phyloP scores from a whole-genome alignment of 1,139 yeast genomes.

The Diutina pseudorugosa region DNA sequence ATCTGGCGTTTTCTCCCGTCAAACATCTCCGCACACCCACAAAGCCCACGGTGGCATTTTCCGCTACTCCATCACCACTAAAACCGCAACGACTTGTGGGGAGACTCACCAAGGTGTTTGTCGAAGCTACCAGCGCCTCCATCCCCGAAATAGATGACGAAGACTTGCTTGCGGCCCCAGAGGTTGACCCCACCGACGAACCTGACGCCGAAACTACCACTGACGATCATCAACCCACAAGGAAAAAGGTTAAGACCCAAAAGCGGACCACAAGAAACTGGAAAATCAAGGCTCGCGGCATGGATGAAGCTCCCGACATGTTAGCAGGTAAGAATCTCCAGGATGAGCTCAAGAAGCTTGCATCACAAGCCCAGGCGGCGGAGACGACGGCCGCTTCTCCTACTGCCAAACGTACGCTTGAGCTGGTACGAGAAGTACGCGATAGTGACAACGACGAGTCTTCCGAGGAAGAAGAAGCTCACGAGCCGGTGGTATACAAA shows the following conservation, averaged over 20 bases:
- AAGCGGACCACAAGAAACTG: constrained; percentile 56
- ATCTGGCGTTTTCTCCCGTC: constrained; percentile 5
- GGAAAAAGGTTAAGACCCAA: constrained; percentile 31
- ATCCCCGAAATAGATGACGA: constrained; percentile 12
- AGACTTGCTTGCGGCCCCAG: constrained; percentile 7
- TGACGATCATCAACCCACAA: constrained; percentile 12
- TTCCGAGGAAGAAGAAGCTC: constrained; percentile 8
- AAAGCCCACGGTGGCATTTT: constrained; percentile 14
- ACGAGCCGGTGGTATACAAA: constrained; percentile 6
- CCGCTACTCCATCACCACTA: constrained; percentile 35
- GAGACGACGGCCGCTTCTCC: not conserved
- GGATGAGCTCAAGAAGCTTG: constrained; percentile 20
- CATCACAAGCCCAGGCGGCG: constrained; percentile 5
- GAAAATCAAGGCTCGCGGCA: constrained; percentile 34
- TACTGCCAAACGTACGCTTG: constrained; percentile 8
- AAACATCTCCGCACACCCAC: constrained; percentile 5
- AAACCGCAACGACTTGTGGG: constrained; percentile 25
- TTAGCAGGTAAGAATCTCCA: constrained; percentile 28
- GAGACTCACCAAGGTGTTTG: constrained; percentile 16
- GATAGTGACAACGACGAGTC: constrained; percentile 16
- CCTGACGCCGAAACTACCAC: constrained; percentile 8
- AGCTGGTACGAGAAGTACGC: constrained; percentile 10
- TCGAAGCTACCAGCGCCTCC: constrained; percentile 19
- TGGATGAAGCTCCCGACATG: constrained; percentile 15
- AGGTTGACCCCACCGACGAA: constrained; percentile 6